phyloP scores from a whole-genome alignment of 192 early-diverging fungal species.

The Umbelopsis sp. region DNA sequence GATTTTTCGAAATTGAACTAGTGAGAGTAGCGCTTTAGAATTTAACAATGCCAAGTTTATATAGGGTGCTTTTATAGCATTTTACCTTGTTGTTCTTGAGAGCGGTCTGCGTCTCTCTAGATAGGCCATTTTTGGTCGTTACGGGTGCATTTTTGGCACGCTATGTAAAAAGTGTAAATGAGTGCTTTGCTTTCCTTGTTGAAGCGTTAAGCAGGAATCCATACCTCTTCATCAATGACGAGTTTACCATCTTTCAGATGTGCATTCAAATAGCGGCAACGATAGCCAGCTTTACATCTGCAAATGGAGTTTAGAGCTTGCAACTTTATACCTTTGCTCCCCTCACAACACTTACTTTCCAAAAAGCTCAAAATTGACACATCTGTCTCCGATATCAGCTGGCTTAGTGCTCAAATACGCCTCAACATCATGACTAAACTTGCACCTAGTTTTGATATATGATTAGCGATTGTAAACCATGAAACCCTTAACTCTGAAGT shows the following conservation, averaged over 20 bases:
- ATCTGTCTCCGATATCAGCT: conserved; percentile 73
- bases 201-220: not conserved
- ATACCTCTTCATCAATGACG: conserved; percentile 63
- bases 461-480: not conserved
- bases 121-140: conserved; percentile 31
- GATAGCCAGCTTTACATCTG: conserved; percentile 64
- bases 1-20: conserved; percentile 47
- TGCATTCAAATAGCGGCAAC: conserved; percentile 60
- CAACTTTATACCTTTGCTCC: not conserved
- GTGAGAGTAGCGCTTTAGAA: conserved; percentile 22
- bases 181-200: not conserved
- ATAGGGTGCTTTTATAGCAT: not conserved
- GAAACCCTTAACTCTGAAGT: not conserved
- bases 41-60: not conserved
- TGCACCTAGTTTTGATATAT: conserved; percentile 54
- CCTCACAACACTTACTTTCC: conserved; percentile 59
- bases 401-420: conserved; percentile 73
- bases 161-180: not conserved
- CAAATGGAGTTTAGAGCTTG: not conserved
- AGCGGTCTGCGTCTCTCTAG: conserved; percentile 17
- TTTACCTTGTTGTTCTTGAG: conserved; percentile 23
- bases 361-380: conserved; percentile 70
- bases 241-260: conserved; percentile 55
- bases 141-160: conserved; percentile 21
- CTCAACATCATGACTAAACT: conserved; percentile 77